A percentile compares a stretch with the other conserved stretches of the same genome.
Evolutionary conservation across 495 filamentous ascomycete genomes (phyloP).

Genomic region (Emericellopsis terricola): DNA sequence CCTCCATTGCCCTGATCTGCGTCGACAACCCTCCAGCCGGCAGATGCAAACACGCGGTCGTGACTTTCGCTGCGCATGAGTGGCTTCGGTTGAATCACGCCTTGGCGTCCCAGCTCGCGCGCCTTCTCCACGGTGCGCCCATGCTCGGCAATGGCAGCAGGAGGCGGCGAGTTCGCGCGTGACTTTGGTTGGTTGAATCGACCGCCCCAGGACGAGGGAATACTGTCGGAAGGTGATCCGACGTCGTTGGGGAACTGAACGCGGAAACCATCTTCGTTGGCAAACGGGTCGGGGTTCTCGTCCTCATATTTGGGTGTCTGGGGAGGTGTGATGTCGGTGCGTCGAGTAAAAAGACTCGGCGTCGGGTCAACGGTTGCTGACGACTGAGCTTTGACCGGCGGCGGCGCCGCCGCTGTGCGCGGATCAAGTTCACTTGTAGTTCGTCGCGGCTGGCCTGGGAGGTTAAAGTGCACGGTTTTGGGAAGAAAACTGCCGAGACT

Average conservation of each 20-base stretch:
- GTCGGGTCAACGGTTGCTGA: slow-evolving; percentile 17
- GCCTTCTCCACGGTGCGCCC: slow-evolving; percentile 34
- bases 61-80: slow-evolving; percentile 30
- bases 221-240: slow-evolving; percentile 38
- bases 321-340: slow-evolving; percentile 27
- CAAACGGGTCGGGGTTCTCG: slow-evolving; percentile 36
- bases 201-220: slow-evolving; percentile 55
- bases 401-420: slow-evolving; percentile 9
- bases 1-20: slow-evolving; percentile 85
- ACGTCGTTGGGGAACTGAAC: slow-evolving; percentile 20
- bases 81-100: slow-evolving; percentile 25
- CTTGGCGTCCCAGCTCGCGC: slow-evolving; percentile 25
- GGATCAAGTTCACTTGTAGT: background rate
- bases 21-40: slow-evolving; percentile 64
- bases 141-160: slow-evolving; percentile 52
- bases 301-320: slow-evolving; percentile 45
- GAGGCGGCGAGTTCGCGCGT: slow-evolving; percentile 45
- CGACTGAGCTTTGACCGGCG: too few relatives aligned
- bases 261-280: slow-evolving; percentile 30
- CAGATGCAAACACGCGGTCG: slow-evolving; percentile 46
- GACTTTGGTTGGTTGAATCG: slow-evolving; percentile 56
- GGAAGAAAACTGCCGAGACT: slow-evolving; percentile 53
- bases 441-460: slow-evolving; percentile 14
- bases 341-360: slow-evolving; percentile 26
- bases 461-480: slow-evolving; percentile 67